These are phyloP conservation scores for Debaryomyces sp. DNA, from an alignment of 1,139 yeast species.

Conservation along the genomic window DNA sequence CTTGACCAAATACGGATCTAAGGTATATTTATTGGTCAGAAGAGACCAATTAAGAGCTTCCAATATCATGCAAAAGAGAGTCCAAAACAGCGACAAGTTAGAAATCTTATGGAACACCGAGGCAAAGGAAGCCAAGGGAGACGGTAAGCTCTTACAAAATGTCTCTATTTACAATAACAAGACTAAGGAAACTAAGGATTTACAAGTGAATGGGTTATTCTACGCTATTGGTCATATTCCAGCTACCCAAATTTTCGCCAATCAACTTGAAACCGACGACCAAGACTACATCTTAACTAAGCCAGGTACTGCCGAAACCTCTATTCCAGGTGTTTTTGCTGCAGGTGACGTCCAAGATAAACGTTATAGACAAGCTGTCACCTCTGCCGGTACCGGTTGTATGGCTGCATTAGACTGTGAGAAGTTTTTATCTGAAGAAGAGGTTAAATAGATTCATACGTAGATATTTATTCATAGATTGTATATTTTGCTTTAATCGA, in stretches of 20 bases:
- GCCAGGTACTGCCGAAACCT: conserved; percentile 87
- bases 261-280: conserved; percentile 82
- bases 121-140: conserved; percentile 87
- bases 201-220: conserved; percentile 88
- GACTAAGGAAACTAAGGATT: conserved; percentile 67
- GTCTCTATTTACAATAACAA: conserved; percentile 69
- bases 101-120: conserved; percentile 89
- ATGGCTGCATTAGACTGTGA: conserved; percentile 99
- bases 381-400: conserved; percentile 99
- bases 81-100: conserved; percentile 76
- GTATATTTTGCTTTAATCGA: not conserved
- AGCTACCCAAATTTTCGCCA: conserved; percentile 76
- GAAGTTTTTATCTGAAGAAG: conserved; percentile 74
- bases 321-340: conserved; percentile 92
- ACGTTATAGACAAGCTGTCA: conserved; percentile 96
- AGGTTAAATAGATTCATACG: conserved; percentile 21
- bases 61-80: conserved; percentile 95
- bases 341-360: conserved; percentile 99
- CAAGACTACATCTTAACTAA: conserved; percentile 84
- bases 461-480: conserved; percentile 2
- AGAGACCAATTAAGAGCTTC: conserved; percentile 94
- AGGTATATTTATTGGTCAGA: conserved; percentile 90
- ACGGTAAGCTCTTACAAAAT: conserved; percentile 72
- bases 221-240: conserved; percentile 98
- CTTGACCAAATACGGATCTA: conserved; percentile 94